Conservation (phyloP, 768 basidiomycete genomes). For the Pleurotus sapidus region DNA sequence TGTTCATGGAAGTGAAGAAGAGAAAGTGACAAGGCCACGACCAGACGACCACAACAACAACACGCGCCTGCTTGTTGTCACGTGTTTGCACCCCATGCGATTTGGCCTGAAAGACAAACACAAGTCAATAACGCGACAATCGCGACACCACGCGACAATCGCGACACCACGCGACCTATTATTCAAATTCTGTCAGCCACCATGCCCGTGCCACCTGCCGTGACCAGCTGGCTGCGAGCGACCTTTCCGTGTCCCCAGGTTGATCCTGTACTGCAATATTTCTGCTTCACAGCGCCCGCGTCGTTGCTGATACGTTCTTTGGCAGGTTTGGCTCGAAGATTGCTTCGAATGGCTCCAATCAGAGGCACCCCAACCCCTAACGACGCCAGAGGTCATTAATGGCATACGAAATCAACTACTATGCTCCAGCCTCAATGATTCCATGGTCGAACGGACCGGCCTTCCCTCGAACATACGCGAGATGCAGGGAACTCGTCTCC, state of each 20-base stretch:
- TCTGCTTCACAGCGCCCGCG: neutral
- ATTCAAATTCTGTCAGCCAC: neutral
- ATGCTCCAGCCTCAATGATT: conserved; percentile 69
- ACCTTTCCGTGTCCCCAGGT: neutral
- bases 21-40: conserved; percentile 2
- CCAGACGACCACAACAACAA: neutral
- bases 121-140: conserved; percentile 3
- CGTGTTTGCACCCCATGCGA: neutral
- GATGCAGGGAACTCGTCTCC: conserved; percentile 30
- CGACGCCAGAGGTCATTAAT: conserved; percentile 37
- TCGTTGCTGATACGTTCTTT: neutral
- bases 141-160: too few relatives aligned
- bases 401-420: conserved; percentile 66
- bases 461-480: conserved; percentile 45
- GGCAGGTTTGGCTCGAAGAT: conserved; percentile 2
- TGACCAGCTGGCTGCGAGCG: neutral
- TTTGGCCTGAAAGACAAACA: neutral
- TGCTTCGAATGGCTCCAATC: conserved; percentile 2
- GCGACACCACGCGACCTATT: too few relatives aligned
- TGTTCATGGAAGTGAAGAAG: conserved; percentile 17
- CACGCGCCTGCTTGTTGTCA: conserved; percentile 7
- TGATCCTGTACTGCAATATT: conserved; percentile 1
- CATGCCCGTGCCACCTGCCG: neutral
- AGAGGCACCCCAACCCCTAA: neutral
- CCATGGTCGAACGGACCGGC: conserved; percentile 69